Base-by-base conservation (phyloP, 371 early-diverging fungal genomes). In the Entomophthora muscae region DNA sequence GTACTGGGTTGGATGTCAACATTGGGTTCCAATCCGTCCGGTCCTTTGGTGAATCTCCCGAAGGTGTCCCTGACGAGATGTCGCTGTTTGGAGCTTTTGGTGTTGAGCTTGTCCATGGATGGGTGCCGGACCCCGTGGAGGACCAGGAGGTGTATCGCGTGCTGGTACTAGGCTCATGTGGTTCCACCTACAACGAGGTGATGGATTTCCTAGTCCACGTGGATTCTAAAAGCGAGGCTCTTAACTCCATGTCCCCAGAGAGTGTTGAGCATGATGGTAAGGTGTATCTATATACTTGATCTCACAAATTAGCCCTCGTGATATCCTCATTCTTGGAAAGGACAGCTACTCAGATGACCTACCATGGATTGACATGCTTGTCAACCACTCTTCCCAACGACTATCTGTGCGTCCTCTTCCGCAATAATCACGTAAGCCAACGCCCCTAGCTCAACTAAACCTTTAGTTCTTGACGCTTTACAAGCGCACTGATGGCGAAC, bases 81-180 rank as follows among this genome's bases (percentile, higher is more conserved):
- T 71, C 80, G 3, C 74, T 93, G 64, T 93, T 94, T 72, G 83
- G 86, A 63, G 71, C 87, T 10, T 91, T 93, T 64, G 70, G 76
- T 29, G 85, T 90, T 0, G 80, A 81, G 42, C 72, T 92, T 17
- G 88, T 89, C 23, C 94, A 93, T 72, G 95, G 95, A 13, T 95
- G 94, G 94, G 73, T 85, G 12, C 85, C 80, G 23, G 88, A 88
- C 65, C 85, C 89, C 1, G 79, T 81, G 65, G 80, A 73, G 55
- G 83, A 88, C 57, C 52, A 65, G 17, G 77, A 81, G 27, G 79
- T 82, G 12, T 77, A 72, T 54, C 69, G 75, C 1, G 75, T 85
- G 1, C 70, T 83, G 7, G 58, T 57, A 1, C 31, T 57, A 3
- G 82, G 80, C 0, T 66, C 76, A 10, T 60, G 75, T 64, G 68